These are phyloP conservation scores for Verbascum thapsus DNA, from an alignment of 257 asterid species.

Conservation along the genomic window DNA sequence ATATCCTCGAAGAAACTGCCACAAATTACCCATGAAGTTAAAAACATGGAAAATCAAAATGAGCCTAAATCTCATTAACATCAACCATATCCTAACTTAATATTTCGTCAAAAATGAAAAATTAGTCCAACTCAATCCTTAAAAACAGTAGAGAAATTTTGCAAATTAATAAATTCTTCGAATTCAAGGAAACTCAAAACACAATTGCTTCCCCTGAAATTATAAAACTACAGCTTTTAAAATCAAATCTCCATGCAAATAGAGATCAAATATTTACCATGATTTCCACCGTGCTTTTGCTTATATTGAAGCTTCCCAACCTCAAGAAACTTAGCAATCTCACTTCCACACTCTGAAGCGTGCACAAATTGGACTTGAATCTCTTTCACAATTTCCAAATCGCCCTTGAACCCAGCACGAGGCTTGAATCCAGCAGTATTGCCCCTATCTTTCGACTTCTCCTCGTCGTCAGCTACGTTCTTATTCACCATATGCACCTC, in stretches of 20 bases:
- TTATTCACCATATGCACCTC: conserved; percentile 67
- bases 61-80: neutral
- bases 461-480: conserved; percentile 48
- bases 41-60: conserved; percentile 5
- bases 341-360: conserved; percentile 63
- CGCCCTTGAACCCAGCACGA: conserved; percentile 51
- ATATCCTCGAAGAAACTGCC: conserved; percentile 65
- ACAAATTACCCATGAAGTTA: conserved; percentile 25
- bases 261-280: conserved; percentile 48
- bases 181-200: neutral
- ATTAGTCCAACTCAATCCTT: neutral
- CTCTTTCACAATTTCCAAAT: conserved; percentile 57
- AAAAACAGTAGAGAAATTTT: neutral
- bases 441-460: conserved; percentile 40
- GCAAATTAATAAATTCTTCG: neutral
- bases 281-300: conserved; percentile 49
- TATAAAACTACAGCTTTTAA: conserved; percentile 6
- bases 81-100: conserved; percentile 11
- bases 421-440: conserved; percentile 44
- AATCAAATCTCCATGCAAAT: conserved; percentile 12
- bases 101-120: neutral
- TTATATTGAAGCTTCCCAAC: conserved; percentile 72
- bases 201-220: neutral
- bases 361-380: conserved; percentile 58
- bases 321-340: conserved; percentile 69